These are phyloP conservation scores for Colletotrichum chlorophyti DNA, from an alignment of 2,329 filamentous ascomycete species.

Conservation along the genomic window DNA sequence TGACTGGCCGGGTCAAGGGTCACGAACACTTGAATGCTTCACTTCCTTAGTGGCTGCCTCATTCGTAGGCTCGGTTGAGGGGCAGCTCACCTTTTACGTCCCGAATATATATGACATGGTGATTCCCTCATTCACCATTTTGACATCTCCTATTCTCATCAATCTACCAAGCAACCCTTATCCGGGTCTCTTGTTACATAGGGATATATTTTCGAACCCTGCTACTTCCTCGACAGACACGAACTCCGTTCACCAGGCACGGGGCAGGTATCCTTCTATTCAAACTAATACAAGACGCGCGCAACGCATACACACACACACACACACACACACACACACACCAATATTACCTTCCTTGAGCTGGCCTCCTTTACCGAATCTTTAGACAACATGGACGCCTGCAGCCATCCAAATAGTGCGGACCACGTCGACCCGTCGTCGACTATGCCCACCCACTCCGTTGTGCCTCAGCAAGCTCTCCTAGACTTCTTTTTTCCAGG, in stretches of 20 bases:
- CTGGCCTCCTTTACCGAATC: background rate
- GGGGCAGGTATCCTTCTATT: no score
- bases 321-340: no score
- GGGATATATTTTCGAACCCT: no score
- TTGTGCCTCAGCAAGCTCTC: slow-evolving; percentile 51
- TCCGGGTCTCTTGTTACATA: no score
- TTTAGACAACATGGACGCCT: slow-evolving; percentile 5
- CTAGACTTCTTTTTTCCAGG: slow-evolving; percentile 72
- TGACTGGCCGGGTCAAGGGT: background rate
- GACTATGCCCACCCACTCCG: background rate
- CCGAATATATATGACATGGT: background rate
- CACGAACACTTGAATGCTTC: background rate
- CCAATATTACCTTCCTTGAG: background rate
- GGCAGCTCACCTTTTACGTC: no score
- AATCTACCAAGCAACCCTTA: no score
- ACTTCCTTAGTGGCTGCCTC: background rate
- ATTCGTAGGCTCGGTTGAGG: no score
- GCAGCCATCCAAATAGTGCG: background rate
- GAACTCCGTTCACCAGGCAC: background rate
- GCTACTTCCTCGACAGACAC: background rate
- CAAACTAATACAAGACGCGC: no score
- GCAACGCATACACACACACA: no score
- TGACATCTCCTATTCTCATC: background rate
- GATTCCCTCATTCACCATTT: background rate
- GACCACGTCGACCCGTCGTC: slow-evolving; percentile 5